phyloP scores from a whole-genome alignment of 2,329 filamentous ascomycete species.

The Corynespora cassiicola region DNA sequence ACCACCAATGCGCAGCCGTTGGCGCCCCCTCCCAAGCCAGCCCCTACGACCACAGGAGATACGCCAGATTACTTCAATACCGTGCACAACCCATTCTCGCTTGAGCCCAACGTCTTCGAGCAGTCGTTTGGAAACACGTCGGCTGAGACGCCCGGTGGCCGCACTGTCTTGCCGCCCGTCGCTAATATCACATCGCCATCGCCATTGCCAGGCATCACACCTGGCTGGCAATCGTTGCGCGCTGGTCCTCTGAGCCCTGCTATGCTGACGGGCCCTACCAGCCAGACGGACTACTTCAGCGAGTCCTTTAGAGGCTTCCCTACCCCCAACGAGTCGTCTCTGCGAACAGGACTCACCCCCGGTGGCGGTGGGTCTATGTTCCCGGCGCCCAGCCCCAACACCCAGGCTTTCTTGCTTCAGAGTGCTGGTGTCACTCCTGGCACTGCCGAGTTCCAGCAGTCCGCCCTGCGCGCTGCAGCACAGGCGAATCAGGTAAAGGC shows the following conservation, averaged over 20 bases:
- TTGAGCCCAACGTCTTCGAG: constrained; percentile 96
- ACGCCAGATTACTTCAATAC: constrained; percentile 60
- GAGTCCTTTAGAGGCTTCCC: constrained; percentile 87
- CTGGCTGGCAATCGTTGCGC: constrained; percentile 87
- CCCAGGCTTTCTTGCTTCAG: constrained; percentile 80
- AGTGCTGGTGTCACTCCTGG: constrained; percentile 86
- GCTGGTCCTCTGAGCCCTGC: constrained; percentile 94
- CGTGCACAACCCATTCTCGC: constrained; percentile 62
- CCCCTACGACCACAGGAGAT: constrained; percentile 47
- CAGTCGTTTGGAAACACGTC: constrained; percentile 80
- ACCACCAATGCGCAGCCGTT: constrained; percentile 56
- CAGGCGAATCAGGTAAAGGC: constrained; percentile 49
- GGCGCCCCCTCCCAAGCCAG: constrained; percentile 58
- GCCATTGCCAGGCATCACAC: constrained; percentile 75
- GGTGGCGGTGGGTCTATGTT: constrained; percentile 98
- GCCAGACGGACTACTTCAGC: constrained; percentile 81
- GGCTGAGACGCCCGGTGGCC: constrained; percentile 77
- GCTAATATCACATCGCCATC: constrained; percentile 89
- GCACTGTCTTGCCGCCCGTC: constrained; percentile 83
- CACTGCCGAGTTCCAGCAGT: constrained; percentile 93
- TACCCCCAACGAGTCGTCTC: constrained; percentile 94
- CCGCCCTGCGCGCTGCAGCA: constrained; percentile 80
- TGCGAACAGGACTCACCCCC: constrained; percentile 89
- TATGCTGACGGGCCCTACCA: constrained; percentile 86
- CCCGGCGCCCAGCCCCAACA: constrained; percentile 86